A percentile compares a stretch with the other conserved stretches of the same genome.
phyloP scores from a whole-genome alignment of 495 filamentous ascomycete species.

The Amphirosellinia nigrospora region DNA sequence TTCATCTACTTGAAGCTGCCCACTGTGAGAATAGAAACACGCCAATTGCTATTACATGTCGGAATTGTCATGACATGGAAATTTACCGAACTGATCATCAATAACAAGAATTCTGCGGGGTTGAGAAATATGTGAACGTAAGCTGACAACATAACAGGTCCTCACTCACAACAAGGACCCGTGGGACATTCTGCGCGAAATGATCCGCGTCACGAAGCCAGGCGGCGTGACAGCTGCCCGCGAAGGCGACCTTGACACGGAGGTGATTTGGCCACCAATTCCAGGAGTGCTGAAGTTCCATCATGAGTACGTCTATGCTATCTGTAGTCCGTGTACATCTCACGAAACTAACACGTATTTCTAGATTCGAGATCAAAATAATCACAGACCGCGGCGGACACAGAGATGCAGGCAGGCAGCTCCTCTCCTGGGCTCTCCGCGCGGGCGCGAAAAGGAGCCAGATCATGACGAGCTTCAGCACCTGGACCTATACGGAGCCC shows the following conservation, averaged over 20 bases:
- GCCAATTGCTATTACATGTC: not conserved
- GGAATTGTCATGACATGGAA: not conserved
- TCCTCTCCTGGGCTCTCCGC: constrained; percentile 51
- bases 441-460: constrained; percentile 46
- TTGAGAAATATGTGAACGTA: not conserved
- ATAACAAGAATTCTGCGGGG: not conserved
- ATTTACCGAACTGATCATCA: too few relatives aligned
- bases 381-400: constrained; percentile 42
- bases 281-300: constrained; percentile 45
- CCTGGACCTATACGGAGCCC: constrained; percentile 46
- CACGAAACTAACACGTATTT: not conserved
- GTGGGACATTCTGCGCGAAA: constrained; percentile 47
- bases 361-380: constrained; percentile 31
- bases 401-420: constrained; percentile 41
- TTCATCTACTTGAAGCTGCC: constrained; percentile 27
- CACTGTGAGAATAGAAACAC: not conserved
- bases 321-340: not conserved
- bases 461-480: constrained; percentile 44
- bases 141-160: constrained; percentile 26
- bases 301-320: constrained; percentile 23
- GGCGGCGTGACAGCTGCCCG: constrained; percentile 51
- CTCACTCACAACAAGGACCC: constrained; percentile 48
- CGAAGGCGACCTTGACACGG: constrained; percentile 47
- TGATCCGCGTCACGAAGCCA: constrained; percentile 50
- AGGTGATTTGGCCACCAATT: constrained; percentile 45